Base-by-base conservation (phyloP, 129 eudicot genomes). In the Centrapalus pauciflorus region DNA sequence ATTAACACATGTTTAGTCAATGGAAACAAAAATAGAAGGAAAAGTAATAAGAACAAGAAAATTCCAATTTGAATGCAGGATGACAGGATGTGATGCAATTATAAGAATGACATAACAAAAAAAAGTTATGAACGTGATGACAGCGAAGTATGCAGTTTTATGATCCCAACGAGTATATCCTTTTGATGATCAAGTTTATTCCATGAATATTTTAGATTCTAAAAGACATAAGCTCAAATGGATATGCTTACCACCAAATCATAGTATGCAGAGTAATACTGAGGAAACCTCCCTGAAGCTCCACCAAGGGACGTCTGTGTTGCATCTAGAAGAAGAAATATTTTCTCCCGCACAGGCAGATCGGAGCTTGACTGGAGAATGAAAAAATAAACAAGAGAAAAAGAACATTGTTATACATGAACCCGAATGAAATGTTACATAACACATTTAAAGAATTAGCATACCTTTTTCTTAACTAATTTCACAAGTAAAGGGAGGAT, bases 261-360 rank as follows among this genome's bases (percentile, higher is more conserved):
- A 79, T 86, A 93, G 67, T 93, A 93, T 48, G 99, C 90, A 38
- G 86, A 61, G 81, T 93, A 93, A 75, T 93, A 93, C 51, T 88
- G 95, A 71, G 99, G 96, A 50, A 88, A 93, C 76, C 65, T 80
- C 73, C 99, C 99, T 14, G 89, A 76, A 73, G 96, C 92, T 69
- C 99, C 99, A 71, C 99, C 99, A 58, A 89, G 81, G n/a, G 99
- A 93, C 27, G 96, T 93, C 61, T 93, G 99, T 43, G 99, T 92
- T 3, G 99, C 99, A 84, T 93, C 99, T 78, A 93, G 78, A 77
- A 93, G 95, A 71, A 89, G 96, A 79, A 93, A 93, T 76, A 86
- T 84, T 75, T 84, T 93, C 84, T 93, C 99, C 24, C 99, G 89
- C 34, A 86, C 95, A 35, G 95, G 95, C 14, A 76, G 74, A 48